These are phyloP conservation scores for Dryadomyces quercus-mongolicae DNA, from an alignment of 2,329 filamentous ascomycete genomes.

Conservation along the genomic window DNA sequence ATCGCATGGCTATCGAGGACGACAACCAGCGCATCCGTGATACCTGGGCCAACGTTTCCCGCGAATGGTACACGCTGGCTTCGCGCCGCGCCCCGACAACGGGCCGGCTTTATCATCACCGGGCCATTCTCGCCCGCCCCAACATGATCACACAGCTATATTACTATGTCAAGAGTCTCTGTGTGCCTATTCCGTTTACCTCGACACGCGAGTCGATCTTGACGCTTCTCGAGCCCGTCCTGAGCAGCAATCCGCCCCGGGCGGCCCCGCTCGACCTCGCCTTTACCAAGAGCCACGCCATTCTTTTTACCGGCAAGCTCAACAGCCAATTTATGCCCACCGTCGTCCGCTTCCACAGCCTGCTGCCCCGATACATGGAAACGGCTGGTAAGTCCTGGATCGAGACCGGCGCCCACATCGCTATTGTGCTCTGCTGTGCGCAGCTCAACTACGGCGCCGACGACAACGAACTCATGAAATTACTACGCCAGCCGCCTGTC, in stretches of 20 bases:
- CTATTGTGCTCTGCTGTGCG: slow-evolving; percentile 40
- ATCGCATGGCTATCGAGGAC: slow-evolving; percentile 86
- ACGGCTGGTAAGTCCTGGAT: slow-evolving; percentile 38
- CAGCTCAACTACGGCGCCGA: slow-evolving; percentile 41
- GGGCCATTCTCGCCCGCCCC: slow-evolving; percentile 65
- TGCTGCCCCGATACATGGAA: slow-evolving; percentile 46
- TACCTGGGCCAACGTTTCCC: slow-evolving; percentile 67
- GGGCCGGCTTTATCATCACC: slow-evolving; percentile 76
- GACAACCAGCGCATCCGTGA: slow-evolving; percentile 64
- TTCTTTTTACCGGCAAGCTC: slow-evolving; percentile 44
- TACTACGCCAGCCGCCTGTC: slow-evolving; percentile 5
- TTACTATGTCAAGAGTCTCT: slow-evolving; percentile 60
- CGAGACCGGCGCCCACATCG: slow-evolving; percentile 41
- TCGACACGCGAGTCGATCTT: slow-evolving; percentile 59
- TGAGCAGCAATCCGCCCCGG: slow-evolving; percentile 17
- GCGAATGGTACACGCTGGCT: slow-evolving; percentile 76
- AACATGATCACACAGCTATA: slow-evolving; percentile 60
- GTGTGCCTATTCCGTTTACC: slow-evolving; percentile 52
- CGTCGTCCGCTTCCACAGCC: slow-evolving; percentile 34
- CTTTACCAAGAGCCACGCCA: slow-evolving; percentile 52
- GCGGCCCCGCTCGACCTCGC: slow-evolving; percentile 38
- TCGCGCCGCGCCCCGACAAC: slow-evolving; percentile 64
- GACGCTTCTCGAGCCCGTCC: slow-evolving; percentile 52
- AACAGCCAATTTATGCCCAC: slow-evolving; percentile 32
- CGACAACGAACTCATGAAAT: slow-evolving; percentile 31